These are phyloP conservation scores for Mycena rosella DNA, from an alignment of 768 basidiomycete genomes.

Conservation along the genomic window DNA sequence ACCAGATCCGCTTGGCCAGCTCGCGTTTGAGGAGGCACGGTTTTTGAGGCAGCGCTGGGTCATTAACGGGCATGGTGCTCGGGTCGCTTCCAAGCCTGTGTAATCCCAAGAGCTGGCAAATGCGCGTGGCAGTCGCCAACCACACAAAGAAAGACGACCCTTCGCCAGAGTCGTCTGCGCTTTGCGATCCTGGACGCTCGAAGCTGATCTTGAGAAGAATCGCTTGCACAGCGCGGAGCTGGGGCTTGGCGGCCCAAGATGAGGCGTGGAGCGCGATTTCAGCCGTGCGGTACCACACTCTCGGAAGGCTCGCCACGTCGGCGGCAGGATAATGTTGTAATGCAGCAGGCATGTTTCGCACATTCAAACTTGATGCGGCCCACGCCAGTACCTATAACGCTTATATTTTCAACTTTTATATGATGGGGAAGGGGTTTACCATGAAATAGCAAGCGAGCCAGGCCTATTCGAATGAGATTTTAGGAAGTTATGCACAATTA, in stretches of 20 bases:
- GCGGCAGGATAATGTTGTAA: conserved; percentile 8
- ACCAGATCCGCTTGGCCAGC: conserved; percentile 18
- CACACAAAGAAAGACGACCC: conserved; percentile 23
- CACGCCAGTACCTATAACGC: conserved; percentile 15
- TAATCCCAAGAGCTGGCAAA: conserved; percentile 15
- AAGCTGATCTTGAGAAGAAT: conserved; percentile 26
- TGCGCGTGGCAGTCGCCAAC: conserved; percentile 15
- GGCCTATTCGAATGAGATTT: conserved; percentile 10
- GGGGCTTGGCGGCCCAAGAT: conserved; percentile 17
- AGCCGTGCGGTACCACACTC: conserved; percentile 14
- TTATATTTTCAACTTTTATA: background rate
- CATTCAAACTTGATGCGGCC: conserved; percentile 9
- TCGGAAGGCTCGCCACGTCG: conserved; percentile 14
- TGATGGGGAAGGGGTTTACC: background rate
- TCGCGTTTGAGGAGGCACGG: conserved; percentile 21
- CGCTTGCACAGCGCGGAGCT: conserved; percentile 21
- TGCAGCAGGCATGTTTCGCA: conserved; percentile 10
- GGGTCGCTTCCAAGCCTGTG: conserved; percentile 25
- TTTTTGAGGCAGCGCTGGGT: conserved; percentile 12
- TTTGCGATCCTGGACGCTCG: conserved; percentile 22
- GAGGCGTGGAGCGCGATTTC: conserved; percentile 17
- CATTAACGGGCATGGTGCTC: conserved; percentile 15
- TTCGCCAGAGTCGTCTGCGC: conserved; percentile 11
- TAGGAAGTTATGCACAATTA: background rate
- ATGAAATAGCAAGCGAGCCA: conserved; percentile 27